Evolutionary conservation across 2,329 filamentous ascomycete genomes (phyloP).

Genomic region (Neopestalotiopsis sp.): DNA sequence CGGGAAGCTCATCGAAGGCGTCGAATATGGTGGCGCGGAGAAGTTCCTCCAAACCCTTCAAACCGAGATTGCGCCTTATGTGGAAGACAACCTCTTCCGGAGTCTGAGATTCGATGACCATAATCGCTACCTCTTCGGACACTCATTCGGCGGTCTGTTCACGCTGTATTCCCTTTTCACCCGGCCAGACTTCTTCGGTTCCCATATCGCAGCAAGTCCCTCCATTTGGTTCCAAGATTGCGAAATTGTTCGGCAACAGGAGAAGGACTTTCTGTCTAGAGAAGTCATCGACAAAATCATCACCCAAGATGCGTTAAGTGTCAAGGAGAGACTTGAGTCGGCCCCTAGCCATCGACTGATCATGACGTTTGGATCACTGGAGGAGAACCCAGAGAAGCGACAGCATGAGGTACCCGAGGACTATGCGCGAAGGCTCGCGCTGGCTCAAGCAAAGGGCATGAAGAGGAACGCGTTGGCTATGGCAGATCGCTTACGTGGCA

Average conservation of each 20-base stretch:
- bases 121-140: not conserved
- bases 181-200: not conserved
- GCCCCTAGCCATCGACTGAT: no score
- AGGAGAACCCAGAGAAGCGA: no score
- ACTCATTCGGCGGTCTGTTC: slow-evolving; percentile 5
- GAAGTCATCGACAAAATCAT: not conserved
- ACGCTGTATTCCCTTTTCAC: not conserved
- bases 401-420: no score
- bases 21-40: not conserved
- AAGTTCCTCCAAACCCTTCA: not conserved
- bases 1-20: not conserved
- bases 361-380: no score
- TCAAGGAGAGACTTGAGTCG: no score
- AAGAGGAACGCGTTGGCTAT: not conserved
- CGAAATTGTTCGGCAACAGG: not conserved
- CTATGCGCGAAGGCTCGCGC: no score
- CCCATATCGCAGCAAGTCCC: not conserved
- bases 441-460: no score
- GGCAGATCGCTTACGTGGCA: not conserved
- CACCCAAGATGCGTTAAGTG: not conserved
- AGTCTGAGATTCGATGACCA: not conserved
- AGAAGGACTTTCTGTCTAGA: not conserved
- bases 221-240: not conserved
- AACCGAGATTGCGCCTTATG: not conserved
- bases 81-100: not conserved